These are phyloP conservation scores for Ilyonectria sp. DNA, from an alignment of 2,329 filamentous ascomycete species.

Conservation along the genomic window DNA sequence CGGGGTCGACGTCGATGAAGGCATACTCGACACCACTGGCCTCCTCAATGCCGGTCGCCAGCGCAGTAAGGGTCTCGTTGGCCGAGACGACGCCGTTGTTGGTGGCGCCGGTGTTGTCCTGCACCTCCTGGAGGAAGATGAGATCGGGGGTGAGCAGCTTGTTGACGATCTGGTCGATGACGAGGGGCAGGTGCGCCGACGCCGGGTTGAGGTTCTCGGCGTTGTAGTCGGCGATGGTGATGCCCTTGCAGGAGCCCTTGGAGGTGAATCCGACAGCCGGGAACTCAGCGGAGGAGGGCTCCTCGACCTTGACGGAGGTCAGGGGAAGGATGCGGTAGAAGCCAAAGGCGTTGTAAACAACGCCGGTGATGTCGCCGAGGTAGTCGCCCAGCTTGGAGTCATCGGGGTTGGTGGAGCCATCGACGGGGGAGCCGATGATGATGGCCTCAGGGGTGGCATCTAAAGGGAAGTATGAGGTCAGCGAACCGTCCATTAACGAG, in stretches of 20 bases:
- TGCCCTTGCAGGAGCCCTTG: constrained; percentile 69
- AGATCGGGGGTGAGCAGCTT: constrained; percentile 76
- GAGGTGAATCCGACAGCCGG: constrained; percentile 68
- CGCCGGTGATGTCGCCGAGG: constrained; percentile 77
- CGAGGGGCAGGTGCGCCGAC: constrained; percentile 67
- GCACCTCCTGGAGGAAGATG: constrained; percentile 79
- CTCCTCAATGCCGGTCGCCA: constrained; percentile 66
- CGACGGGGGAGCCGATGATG: constrained; percentile 75
- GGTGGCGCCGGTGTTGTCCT: constrained; percentile 75
- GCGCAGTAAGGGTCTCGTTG: constrained; percentile 71
- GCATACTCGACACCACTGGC: constrained; percentile 69
- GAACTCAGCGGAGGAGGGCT: constrained; percentile 62
- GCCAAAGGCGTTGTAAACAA: constrained; percentile 76
- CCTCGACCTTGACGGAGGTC: constrained; percentile 68
- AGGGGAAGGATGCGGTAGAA: constrained; percentile 79
- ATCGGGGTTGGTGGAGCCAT: constrained; percentile 73
- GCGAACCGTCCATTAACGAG: not conserved
- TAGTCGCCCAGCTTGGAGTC: constrained; percentile 76
- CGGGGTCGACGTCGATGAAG: constrained; percentile 72
- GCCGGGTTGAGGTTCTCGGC: constrained; percentile 76
- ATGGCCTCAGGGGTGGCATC: constrained; percentile 81
- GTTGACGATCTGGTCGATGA: constrained; percentile 76
- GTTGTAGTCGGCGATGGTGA: constrained; percentile 79
- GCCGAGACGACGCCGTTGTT: constrained; percentile 72
- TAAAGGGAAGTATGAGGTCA: constrained; percentile 15